These are phyloP conservation scores for Bacterosira constricta DNA, from an alignment of 108 stramenopile species.

Conservation along the genomic window DNA sequence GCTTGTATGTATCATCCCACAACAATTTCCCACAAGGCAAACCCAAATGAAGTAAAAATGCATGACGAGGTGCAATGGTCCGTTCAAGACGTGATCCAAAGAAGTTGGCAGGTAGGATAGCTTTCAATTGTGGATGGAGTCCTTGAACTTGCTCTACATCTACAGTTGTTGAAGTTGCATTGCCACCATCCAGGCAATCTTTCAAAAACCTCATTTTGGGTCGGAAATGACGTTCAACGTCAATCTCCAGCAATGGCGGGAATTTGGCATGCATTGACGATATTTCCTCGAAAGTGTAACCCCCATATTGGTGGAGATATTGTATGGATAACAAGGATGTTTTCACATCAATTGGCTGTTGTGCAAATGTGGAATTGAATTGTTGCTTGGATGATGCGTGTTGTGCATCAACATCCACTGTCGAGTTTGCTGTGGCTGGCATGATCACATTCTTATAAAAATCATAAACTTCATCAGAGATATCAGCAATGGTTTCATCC, in stretches of 20 bases:
- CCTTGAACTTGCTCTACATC: neutral
- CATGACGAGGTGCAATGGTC: constrained; percentile 80
- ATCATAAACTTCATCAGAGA: neutral
- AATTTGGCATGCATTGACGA: constrained; percentile 59
- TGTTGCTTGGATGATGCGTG: neutral
- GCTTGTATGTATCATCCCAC: constrained; percentile 48
- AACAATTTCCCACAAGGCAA: constrained; percentile 31
- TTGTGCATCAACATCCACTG: neutral
- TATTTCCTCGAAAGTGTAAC: constrained; percentile 63
- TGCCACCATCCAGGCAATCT: constrained; percentile 52
- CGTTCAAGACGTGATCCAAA: constrained; percentile 78
- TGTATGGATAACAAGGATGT: constrained; percentile 48
- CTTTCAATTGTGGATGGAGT: constrained; percentile 26
- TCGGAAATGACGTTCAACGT: constrained; percentile 68
- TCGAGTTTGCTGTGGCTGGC: neutral
- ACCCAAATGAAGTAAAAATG: constrained; percentile 63
- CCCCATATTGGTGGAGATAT: constrained; percentile 55
- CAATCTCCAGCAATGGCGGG: constrained; percentile 72
- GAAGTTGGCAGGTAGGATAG: constrained; percentile 62
- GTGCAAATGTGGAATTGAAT: constrained; percentile 8
- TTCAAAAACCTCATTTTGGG: constrained; percentile 81
- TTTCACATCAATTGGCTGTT: constrained; percentile 26
- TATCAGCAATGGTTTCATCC: constrained; percentile 13
- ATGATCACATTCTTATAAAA: neutral
- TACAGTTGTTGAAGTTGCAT: neutral